These are phyloP conservation scores for Phytophthora hibernalis DNA, from an alignment of 352 stramenopile genomes.

Conservation along the genomic window DNA sequence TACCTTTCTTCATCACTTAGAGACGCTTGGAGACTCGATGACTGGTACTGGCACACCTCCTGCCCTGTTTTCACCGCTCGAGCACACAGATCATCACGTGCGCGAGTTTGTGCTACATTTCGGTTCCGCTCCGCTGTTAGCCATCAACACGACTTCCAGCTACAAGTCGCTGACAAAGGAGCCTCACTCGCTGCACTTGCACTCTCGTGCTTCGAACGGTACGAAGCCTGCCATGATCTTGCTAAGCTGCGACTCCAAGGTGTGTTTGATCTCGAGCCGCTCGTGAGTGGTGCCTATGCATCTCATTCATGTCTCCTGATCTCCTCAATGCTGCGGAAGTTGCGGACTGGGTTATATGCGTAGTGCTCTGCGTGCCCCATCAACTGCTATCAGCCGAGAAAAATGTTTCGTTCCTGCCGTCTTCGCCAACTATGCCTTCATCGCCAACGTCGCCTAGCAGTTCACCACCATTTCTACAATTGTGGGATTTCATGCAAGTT, in stretches of 20 bases:
- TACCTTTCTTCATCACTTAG: slow-evolving; percentile 40
- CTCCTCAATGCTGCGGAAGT: slow-evolving; percentile 28
- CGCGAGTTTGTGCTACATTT: slow-evolving; percentile 72
- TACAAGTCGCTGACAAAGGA: slow-evolving; percentile 38
- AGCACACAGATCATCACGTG: slow-evolving; percentile 48
- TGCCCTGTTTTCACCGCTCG: slow-evolving; percentile 37
- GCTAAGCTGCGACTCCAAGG: slow-evolving; percentile 56
- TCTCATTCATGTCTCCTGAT: slow-evolving; percentile 33
- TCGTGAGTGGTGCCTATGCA: slow-evolving; percentile 39
- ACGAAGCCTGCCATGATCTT: slow-evolving; percentile 55
- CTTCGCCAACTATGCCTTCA: neutral
- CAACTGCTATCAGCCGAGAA: slow-evolving; percentile 28
- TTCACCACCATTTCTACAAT: slow-evolving; percentile 24
- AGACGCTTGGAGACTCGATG: slow-evolving; percentile 7
- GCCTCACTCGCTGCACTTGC: slow-evolving; percentile 43
- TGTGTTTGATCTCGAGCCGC: slow-evolving; percentile 55
- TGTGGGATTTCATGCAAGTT: slow-evolving; percentile 70
- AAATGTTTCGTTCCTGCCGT: slow-evolving; percentile 12
- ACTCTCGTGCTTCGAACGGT: slow-evolving; percentile 66
- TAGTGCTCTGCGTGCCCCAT: slow-evolving; percentile 59
- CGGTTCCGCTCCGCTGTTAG: slow-evolving; percentile 56
- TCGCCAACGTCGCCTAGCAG: slow-evolving; percentile 4
- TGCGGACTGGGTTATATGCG: slow-evolving; percentile 64
- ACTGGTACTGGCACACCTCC: neutral
- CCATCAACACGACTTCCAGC: slow-evolving; percentile 68